Evolutionary conservation across 2,329 filamentous ascomycete species (phyloP).

Genomic region (Sporothrix pallida): DNA sequence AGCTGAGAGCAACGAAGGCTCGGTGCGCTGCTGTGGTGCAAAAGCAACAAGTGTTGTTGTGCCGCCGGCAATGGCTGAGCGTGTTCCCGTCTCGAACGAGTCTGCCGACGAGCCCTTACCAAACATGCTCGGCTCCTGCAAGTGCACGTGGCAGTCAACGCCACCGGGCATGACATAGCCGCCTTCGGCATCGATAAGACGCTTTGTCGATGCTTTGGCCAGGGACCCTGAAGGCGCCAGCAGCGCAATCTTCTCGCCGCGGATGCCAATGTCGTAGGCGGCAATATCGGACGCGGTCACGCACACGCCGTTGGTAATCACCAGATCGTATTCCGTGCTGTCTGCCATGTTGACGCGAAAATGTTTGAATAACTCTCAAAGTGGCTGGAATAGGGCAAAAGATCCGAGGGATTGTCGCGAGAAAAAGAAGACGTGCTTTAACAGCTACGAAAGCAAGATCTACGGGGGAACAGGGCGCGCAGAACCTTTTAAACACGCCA

Average conservation of each 20-base stretch:
- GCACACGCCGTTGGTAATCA: constrained; percentile 52
- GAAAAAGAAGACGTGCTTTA: neutral
- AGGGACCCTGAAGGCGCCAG: constrained; percentile 49
- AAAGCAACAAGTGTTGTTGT: constrained; percentile 65
- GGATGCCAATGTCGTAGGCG: constrained; percentile 51
- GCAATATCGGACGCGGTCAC: constrained; percentile 52
- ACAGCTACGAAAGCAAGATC: neutral
- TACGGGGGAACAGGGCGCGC: neutral
- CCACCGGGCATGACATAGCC: constrained; percentile 52
- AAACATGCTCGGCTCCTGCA: constrained; percentile 49
- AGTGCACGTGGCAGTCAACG: constrained; percentile 50
- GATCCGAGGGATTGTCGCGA: neutral
- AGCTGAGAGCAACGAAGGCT: constrained; percentile 53
- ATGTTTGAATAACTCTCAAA: neutral
- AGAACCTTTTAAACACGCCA: constrained; percentile 6
- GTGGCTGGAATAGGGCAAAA: neutral
- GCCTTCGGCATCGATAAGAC: constrained; percentile 51
- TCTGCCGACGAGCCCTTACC: constrained; percentile 45
- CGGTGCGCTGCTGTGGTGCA: constrained; percentile 57
- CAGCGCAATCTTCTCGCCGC: constrained; percentile 51
- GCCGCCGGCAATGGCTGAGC: constrained; percentile 62
- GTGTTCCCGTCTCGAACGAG: constrained; percentile 51
- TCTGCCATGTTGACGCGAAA: constrained; percentile 10
- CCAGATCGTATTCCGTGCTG: constrained; percentile 45
- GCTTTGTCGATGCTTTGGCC: constrained; percentile 40